phyloP scores from a whole-genome alignment of 345 rosid species.

The Eucalyptus cloeziana region DNA sequence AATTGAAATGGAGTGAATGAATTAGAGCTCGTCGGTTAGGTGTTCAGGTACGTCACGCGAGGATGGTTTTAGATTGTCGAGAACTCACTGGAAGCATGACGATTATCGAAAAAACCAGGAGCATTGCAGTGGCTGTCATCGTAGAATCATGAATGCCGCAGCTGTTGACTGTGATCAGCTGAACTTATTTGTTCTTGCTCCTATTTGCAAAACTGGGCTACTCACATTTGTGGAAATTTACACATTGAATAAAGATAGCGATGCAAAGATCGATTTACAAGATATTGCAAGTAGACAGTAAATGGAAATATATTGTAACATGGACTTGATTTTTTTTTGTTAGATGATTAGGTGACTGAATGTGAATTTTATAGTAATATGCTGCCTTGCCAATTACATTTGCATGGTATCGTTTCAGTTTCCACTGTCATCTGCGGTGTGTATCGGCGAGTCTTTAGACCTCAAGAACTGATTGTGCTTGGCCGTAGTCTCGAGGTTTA shows the following conservation, averaged over 20 bases:
- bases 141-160: accelerated
- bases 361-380: background rate
- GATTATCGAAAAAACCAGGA: background rate
- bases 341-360: background rate
- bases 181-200: background rate
- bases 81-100: accelerated
- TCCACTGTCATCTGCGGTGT: background rate
- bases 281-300: background rate
- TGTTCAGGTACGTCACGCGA: accelerated
- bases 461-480: background rate
- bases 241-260: background rate
- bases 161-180: background rate
- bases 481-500: background rate
- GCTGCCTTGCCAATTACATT: background rate
- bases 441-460: background rate
- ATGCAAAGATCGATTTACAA: background rate
- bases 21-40: background rate
- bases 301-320: background rate
- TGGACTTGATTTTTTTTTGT: background rate
- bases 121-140: background rate
- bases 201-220: accelerated
- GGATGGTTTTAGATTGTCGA: background rate
- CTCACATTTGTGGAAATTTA: accelerated
- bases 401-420: background rate
- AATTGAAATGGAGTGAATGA: background rate